These are phyloP conservation scores for Pleurozium schreberi DNA, from an alignment of 225 moss, liverwort and hornwort genomes.

Conservation along the genomic window DNA sequence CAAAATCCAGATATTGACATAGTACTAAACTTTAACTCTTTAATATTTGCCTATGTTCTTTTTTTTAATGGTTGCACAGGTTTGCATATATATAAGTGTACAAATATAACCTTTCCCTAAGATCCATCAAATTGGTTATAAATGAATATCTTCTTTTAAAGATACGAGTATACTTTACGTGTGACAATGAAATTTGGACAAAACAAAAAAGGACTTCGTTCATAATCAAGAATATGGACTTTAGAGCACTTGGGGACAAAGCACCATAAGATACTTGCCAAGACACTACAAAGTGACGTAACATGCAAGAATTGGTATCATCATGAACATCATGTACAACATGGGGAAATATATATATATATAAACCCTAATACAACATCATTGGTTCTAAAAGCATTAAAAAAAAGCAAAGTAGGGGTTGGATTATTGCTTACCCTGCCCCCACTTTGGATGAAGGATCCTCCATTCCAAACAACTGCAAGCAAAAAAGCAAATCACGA, in stretches of 20 bases:
- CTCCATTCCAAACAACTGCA: conserved; percentile 76
- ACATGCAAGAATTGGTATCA: not conserved
- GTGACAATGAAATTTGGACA: not conserved
- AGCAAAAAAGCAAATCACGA: not conserved
- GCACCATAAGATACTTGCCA: not conserved
- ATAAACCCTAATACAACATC: not conserved
- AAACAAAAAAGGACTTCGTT: not conserved
- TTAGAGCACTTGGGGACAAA: not conserved
- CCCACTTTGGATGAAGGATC: conserved; percentile 34
- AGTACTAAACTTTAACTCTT: not conserved
- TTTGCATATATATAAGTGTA: not conserved
- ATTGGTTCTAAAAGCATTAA: not conserved
- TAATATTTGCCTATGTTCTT: too few species aligned
- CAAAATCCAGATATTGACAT: not conserved
- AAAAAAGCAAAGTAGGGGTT: not conserved
- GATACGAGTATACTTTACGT: not conserved
- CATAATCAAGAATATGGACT: not conserved
- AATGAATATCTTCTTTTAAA: not conserved
- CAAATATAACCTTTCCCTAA: too few species aligned
- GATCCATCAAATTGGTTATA: not conserved
- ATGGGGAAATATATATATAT: not conserved
- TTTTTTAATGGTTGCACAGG: not conserved
- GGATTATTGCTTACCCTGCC: conserved; percentile 4
- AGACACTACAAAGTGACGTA: not conserved
- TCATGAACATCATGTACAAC: not conserved